phyloP scores from a whole-genome alignment of 2,329 filamentous ascomycete genomes.

The Herpotrichia juniperi region DNA sequence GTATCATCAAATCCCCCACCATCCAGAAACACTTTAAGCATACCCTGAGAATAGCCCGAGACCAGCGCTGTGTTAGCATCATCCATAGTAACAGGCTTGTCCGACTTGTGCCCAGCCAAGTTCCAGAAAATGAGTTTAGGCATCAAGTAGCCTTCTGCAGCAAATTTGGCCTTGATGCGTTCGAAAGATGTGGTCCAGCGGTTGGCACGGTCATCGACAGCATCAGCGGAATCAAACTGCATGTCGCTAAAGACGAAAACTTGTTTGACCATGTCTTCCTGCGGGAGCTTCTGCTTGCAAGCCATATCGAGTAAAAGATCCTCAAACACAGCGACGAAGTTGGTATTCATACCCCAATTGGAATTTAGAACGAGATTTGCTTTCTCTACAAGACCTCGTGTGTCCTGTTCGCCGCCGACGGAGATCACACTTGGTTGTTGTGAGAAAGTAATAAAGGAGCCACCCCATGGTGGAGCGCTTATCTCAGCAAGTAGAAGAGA shows the following conservation, averaged over 20 bases:
- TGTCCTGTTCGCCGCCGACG: constrained; percentile 46
- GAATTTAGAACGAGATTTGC: constrained; percentile 35
- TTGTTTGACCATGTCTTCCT: constrained; percentile 66
- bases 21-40: constrained; percentile 65
- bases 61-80: constrained; percentile 57
- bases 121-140: constrained; percentile 68
- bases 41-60: constrained; percentile 63
- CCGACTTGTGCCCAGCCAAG: constrained; percentile 54
- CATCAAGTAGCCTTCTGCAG: constrained; percentile 61
- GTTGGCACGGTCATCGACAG: background rate
- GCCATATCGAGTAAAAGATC: constrained; percentile 62
- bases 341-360: constrained; percentile 54
- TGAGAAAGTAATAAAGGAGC: constrained; percentile 63
- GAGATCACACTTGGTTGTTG: constrained; percentile 47
- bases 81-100: constrained; percentile 57
- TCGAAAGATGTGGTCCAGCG: constrained; percentile 57
- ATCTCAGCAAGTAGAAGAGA: constrained; percentile 63
- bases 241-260: constrained; percentile 68
- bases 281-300: constrained; percentile 54
- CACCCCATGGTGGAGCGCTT: constrained; percentile 59
- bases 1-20: constrained; percentile 52
- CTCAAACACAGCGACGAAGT: constrained; percentile 63
- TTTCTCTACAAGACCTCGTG: constrained; percentile 51
- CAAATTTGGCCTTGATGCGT: constrained; percentile 55
- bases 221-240: constrained; percentile 55